Base-by-base conservation (phyloP, 2,329 filamentous ascomycete genomes). In the Biscogniauxia marginata region DNA sequence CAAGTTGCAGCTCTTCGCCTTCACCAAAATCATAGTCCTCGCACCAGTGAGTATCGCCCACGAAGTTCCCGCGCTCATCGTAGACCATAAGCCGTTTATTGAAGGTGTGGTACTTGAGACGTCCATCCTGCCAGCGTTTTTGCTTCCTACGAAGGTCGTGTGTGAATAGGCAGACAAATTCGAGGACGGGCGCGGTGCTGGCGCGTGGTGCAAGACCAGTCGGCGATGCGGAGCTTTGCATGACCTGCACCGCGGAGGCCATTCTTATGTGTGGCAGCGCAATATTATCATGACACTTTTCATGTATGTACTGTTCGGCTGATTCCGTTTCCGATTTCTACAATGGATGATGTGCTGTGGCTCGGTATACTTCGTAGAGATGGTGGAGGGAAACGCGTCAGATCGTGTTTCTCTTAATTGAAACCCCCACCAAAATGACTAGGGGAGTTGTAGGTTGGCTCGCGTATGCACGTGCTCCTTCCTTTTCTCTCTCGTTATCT, bases 61-160 rank as follows among this genome's bases (percentile, higher is more conserved):
- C 82, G 62, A 88, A 91, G 70, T 93, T 91, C 0, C 89, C 85
- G 2, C 84, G 78, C 48, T 90, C 86, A 71, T 96, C 92, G 66
- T 95, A 93, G 6, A 96, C 90, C 90, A 97, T 96, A 57, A 95
- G 79, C 4, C 91, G 86, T 69, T 87, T 90, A 76, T 97, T 97
- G 82, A 96, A 96, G 0, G 89, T 88, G 69, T 97, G 93, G 62
- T 88, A 96, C 62, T 88, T 89, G 59, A 97, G 83, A 51, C 86
- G 86, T 34, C 93, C 93, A 86, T 97, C 93, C 67, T 96, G 91
- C 93, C 93, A 97, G 58, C 90, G 81, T 71, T 97, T 97, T 65
- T 91, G 87, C 75, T 97, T 97, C 54, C 90, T 86, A 51, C 86
- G 85, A 45, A 96, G 72, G 69, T 97, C 93, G 69, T 90, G 85